phyloP scores from a whole-genome alignment of 2,329 filamentous ascomycete genomes.

The Fonsecaea multimorphosa region DNA sequence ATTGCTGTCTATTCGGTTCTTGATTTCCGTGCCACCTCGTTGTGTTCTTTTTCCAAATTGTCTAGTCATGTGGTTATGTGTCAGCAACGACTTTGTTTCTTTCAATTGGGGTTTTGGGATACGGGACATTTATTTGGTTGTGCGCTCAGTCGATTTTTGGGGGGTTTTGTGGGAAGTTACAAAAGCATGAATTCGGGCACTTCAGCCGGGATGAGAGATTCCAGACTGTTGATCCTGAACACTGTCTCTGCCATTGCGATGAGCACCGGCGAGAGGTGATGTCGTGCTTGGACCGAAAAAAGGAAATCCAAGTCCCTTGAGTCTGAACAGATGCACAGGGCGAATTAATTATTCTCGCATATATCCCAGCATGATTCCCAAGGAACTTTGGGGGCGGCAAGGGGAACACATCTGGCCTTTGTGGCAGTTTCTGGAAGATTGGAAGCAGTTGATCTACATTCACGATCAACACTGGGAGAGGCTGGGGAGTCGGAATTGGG shows the following conservation, averaged over 20 bases:
- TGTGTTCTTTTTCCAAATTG: slow-evolving; percentile 26
- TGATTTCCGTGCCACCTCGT: slow-evolving; percentile 13
- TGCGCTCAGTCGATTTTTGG: background rate
- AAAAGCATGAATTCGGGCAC: slow-evolving; percentile 5
- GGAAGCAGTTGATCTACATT: background rate
- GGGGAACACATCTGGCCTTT: background rate
- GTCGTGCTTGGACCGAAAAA: slow-evolving; percentile 1
- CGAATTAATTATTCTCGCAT: slow-evolving; percentile 10
- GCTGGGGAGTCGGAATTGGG: background rate
- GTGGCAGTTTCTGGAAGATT: background rate
- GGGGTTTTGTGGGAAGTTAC: slow-evolving; percentile 8
- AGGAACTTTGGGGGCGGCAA: background rate
- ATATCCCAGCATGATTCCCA: slow-evolving; percentile 3
- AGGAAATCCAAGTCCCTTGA: background rate
- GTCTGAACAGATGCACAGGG: background rate
- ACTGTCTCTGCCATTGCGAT: background rate
- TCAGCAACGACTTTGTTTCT: slow-evolving; percentile 35
- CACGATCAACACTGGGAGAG: background rate
- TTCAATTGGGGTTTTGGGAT: slow-evolving; percentile 9
- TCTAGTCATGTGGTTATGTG: slow-evolving; percentile 39
- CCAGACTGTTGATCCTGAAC: background rate
- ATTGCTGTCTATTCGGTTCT: slow-evolving; percentile 36
- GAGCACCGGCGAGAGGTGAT: background rate
- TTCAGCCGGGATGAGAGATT: background rate
- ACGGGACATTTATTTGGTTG: slow-evolving; percentile 6